Evolutionary conservation across 2,329 filamentous ascomycete species (phyloP).

Genomic region (Neocucurbitaria cava): DNA sequence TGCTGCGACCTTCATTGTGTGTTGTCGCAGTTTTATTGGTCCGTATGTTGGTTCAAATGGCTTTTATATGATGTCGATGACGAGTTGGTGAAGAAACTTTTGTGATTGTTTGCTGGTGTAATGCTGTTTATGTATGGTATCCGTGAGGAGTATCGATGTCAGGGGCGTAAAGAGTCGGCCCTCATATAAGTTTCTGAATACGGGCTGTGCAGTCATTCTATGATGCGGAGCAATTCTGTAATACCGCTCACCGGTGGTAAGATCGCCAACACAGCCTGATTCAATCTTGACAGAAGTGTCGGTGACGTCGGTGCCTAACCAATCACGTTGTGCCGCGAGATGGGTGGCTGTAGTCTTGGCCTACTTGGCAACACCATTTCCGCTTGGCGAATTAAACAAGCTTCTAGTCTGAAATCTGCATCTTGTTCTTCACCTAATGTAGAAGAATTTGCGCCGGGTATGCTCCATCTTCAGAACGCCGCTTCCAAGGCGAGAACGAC

Average conservation of each 20-base stretch:
- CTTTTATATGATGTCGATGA: neutral
- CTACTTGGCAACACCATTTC: constrained; percentile 11
- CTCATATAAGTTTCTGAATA: neutral
- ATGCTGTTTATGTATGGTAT: neutral
- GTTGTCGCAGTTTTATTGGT: constrained; percentile 1
- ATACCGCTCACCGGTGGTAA: constrained; percentile 12
- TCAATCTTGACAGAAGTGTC: constrained; percentile 1
- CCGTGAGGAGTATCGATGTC: neutral
- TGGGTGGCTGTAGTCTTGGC: constrained; percentile 26
- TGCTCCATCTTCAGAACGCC: too few species aligned
- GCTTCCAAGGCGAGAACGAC: too few species aligned
- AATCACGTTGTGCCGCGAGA: constrained; percentile 12
- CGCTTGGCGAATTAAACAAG: constrained; percentile 11
- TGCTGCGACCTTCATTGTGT: constrained; percentile 38
- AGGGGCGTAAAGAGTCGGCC: neutral
- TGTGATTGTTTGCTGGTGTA: neutral
- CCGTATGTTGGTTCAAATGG: neutral
- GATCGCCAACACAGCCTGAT: constrained; percentile 28
- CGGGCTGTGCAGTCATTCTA: neutral
- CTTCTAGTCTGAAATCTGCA: too few species aligned
- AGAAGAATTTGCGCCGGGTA: too few species aligned
- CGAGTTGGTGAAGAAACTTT: neutral
- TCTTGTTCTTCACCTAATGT: too few species aligned
- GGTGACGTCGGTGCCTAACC: constrained; percentile 19
- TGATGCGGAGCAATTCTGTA: constrained; percentile 9